Conservation (phyloP, 2,329 filamentous ascomycete genomes). For the Claviceps sp. region DNA sequence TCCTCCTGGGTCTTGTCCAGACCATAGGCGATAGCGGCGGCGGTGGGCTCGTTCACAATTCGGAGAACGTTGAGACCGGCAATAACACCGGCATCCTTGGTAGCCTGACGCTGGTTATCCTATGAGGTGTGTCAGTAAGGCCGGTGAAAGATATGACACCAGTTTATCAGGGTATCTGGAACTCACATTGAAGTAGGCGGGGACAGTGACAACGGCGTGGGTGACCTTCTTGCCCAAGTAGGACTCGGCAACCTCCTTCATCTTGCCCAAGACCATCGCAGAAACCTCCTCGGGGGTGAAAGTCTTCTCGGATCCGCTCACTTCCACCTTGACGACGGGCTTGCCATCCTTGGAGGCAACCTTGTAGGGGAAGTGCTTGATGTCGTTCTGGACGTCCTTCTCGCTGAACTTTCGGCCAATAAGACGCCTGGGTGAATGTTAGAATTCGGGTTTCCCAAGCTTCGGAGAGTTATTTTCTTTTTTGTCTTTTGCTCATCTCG, state of each 20-base stretch:
- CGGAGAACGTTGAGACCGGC: conserved; percentile 90
- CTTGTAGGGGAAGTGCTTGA: conserved; percentile 98
- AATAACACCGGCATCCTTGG: conserved; percentile 87
- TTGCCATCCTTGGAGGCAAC: conserved; percentile 82
- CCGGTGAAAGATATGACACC: neutral
- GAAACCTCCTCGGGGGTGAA: conserved; percentile 74
- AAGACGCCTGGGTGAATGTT: conserved; percentile 46
- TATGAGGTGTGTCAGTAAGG: conserved; percentile 7
- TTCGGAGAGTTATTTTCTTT: too few relatives aligned
- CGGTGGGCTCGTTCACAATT: conserved; percentile 93
- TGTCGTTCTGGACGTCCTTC: conserved; percentile 79
- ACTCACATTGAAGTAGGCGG: conserved; percentile 80
- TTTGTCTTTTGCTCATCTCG: too few relatives aligned
- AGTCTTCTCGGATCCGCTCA: conserved; percentile 49
- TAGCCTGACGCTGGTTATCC: conserved; percentile 91
- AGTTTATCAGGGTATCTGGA: neutral
- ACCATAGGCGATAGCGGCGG: conserved; percentile 88
- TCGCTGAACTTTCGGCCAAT: conserved; percentile 75
- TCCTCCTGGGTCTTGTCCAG: conserved; percentile 75
- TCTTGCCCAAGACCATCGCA: conserved; percentile 71
- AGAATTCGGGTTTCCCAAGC: neutral
- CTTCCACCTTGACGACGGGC: conserved; percentile 67
- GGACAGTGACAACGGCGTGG: conserved; percentile 85
- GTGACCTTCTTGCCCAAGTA: conserved; percentile 74
- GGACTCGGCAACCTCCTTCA: conserved; percentile 70